Base-by-base conservation (phyloP, 768 basidiomycete species). In the Grammothele lineata region DNA sequence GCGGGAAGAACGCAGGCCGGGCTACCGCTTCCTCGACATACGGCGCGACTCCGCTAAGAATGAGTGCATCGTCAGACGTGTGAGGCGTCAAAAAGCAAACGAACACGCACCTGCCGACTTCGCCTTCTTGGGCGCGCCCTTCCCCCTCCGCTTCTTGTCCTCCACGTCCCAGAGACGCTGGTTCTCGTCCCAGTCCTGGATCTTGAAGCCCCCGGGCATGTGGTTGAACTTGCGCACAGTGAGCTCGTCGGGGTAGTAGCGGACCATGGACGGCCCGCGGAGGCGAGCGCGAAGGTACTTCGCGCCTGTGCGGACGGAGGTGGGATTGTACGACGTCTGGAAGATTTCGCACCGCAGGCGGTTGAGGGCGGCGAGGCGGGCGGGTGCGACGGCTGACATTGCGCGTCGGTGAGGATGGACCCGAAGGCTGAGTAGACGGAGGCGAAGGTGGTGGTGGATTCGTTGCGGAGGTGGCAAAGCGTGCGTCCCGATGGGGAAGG, bases 241-340 rank as follows among this genome's bases (percentile, higher is more conserved):
- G 48, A 87, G 57, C n/a, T 70, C 65, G 18, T 68, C 62, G 0
- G 87, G 87, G 67, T 94, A 93, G 70, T 97, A 97, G 4, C 77
- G 70, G 54, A 85, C 62, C 84, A 96, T 88, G 22, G 90, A 77
- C 0, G 92, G 92, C 0, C 94, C 95, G 0, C 84, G 80, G 27
- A 97, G 78, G 15, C 86, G 76, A 12, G 78, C 74, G 17, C 86
- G 82, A 37, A 97, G 81, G 70, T 95, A 92, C 70, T 97, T 97
- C 22, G 92, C 86, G 15, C 95, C 95, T 0, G 88, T 93, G 15
- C 94, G 83, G 12, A 80, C 62, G 22, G 78, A 78, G 2, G 76
- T 76, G 0, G 94, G 94, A 67, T 97, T 97, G 69, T 87, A 92
- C 3, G 85, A 73, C 8, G 91, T 95, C 60, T 92, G 80, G 61